phyloP scores from a whole-genome alignment of 1,284 basidiomycete genomes.

The Somion occarium region DNA sequence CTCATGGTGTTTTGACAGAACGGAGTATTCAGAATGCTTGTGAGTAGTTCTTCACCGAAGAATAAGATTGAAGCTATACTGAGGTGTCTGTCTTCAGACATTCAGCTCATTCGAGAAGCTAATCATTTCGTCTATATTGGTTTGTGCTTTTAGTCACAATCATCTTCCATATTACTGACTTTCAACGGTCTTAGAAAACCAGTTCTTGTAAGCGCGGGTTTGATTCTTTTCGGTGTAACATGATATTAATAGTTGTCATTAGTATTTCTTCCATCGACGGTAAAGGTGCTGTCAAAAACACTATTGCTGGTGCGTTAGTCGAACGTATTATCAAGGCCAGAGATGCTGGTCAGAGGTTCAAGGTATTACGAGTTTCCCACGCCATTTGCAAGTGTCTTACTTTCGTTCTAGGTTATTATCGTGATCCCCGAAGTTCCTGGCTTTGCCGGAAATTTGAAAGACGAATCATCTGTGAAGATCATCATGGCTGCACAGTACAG shows the following conservation, averaged over 20 bases:
- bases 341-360: slow-evolving; percentile 69
- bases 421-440: slow-evolving; percentile 82
- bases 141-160: slow-evolving; percentile 20
- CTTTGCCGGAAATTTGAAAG: slow-evolving; percentile 80
- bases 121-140: slow-evolving; percentile 89
- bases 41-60: slow-evolving; percentile 40
- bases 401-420: slow-evolving; percentile 57
- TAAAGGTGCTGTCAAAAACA: slow-evolving; percentile 72
- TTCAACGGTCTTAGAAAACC: slow-evolving; percentile 60
- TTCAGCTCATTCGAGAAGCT: slow-evolving; percentile 77
- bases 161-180: neutral
- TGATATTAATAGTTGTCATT: slow-evolving; percentile 4
- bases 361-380: slow-evolving; percentile 36
- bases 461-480: slow-evolving; percentile 63
- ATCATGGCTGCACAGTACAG: slow-evolving; percentile 84
- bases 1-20: slow-evolving; percentile 84
- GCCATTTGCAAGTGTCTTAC: too few relatives aligned
- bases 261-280: slow-evolving; percentile 74
- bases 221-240: neutral
- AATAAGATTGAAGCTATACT: neutral
- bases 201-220: slow-evolving; percentile 75
- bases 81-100: slow-evolving; percentile 44
- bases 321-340: slow-evolving; percentile 83
- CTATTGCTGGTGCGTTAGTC: slow-evolving; percentile 78
- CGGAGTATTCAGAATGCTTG: slow-evolving; percentile 84